Percentiles rank a stretch among this genome's conserved stretches.
These are phyloP conservation scores for Cercospora zeina DNA, from an alignment of 2,329 filamentous ascomycete genomes.

Conservation along the genomic window DNA sequence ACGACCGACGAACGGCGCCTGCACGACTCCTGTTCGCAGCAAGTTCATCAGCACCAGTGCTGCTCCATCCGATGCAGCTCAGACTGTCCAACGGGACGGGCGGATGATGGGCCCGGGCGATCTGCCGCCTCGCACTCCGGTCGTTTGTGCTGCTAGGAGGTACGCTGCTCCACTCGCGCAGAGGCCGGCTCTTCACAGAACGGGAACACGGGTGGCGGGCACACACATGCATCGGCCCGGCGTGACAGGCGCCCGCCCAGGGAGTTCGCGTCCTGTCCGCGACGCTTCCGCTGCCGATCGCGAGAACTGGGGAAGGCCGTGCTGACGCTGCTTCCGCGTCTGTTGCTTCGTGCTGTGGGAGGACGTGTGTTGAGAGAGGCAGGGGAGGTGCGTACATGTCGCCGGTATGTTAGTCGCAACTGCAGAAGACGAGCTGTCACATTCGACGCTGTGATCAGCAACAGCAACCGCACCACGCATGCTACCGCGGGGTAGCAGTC, in stretches of 20 bases:
- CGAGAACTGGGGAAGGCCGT: not conserved
- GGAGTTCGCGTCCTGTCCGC: constrained; percentile 23
- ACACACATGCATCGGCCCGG: constrained; percentile 23
- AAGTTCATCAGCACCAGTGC: not conserved
- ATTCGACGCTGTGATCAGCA: constrained; percentile 26
- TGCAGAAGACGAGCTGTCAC: constrained; percentile 25
- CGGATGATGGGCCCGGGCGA: not conserved
- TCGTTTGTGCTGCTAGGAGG: constrained; percentile 17
- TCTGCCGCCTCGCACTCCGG: not conserved
- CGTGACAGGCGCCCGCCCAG: constrained; percentile 25
- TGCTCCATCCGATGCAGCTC: not conserved
- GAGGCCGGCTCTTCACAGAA: constrained; percentile 2
- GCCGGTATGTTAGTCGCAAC: no score
- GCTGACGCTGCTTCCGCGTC: not conserved
- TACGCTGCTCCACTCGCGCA: constrained; percentile 15
- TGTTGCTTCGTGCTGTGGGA: not conserved
- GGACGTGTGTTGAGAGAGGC: not conserved
- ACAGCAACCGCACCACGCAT: constrained; percentile 25
- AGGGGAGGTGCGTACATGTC: no score
- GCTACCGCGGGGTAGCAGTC: constrained; percentile 27
- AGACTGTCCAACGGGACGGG: constrained; percentile 12
- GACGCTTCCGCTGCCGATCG: not conserved
- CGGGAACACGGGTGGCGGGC: constrained; percentile 19
- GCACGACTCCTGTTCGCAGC: no score
- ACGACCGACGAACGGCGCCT: not conserved